These are phyloP conservation scores for Naegleria fowleri DNA, from an alignment of 208 protist genomes.

Conservation along the genomic window DNA sequence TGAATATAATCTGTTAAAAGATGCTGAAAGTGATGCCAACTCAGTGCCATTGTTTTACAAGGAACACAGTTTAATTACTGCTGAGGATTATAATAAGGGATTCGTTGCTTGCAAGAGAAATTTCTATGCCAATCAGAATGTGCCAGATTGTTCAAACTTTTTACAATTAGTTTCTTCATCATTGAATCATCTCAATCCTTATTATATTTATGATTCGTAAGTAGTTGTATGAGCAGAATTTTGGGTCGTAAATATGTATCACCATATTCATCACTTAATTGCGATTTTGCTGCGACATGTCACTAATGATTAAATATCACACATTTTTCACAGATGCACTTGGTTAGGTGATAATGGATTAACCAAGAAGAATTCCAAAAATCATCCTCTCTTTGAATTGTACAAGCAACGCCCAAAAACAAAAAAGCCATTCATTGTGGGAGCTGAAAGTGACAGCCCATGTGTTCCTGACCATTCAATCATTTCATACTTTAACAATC, in stretches of 20 bases:
- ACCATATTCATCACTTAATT: no score
- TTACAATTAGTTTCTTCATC: not conserved
- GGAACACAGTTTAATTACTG: not conserved
- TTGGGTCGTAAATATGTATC: no score
- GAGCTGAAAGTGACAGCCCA: not conserved
- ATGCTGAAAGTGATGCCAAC: not conserved
- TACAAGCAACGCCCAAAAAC: not conserved
- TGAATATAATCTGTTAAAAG: no score
- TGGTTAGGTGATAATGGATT: not conserved
- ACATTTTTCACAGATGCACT: not conserved
- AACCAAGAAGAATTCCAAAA: not conserved
- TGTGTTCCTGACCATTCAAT: not conserved
- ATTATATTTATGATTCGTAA: constrained; percentile 12
- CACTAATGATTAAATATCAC: no score
- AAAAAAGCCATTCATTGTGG: not conserved
- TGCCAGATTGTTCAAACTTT: not conserved
- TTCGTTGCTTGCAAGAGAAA: not conserved
- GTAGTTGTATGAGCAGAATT: no score
- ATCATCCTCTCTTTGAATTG: not conserved
- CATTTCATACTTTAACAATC: not conserved
- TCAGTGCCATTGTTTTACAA: not conserved
- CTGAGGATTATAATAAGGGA: not conserved
- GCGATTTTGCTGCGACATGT: no score
- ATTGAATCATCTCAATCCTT: not conserved
- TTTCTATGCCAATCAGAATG: constrained; percentile 17